Evolutionary conservation across 306 rosid genomes (phyloP).

Genomic region (Cicer bijugum): DNA sequence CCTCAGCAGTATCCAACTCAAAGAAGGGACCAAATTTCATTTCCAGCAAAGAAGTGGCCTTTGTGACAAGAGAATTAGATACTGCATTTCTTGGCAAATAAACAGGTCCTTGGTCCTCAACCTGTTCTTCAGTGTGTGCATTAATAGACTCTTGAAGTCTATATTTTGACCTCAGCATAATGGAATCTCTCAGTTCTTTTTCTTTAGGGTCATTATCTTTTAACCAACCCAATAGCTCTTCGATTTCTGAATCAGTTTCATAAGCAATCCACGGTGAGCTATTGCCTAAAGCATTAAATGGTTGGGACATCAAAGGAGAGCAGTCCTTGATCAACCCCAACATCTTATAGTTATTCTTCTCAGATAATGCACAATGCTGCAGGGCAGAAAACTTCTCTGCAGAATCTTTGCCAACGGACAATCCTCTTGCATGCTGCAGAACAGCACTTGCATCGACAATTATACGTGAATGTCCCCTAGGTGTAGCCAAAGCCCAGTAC

Average conservation of each 20-base stretch:
- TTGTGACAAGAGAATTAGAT: conserved; percentile 62
- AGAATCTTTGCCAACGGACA: conserved; percentile 42
- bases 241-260: conserved; percentile 73
- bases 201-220: conserved; percentile 69
- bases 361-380: conserved; percentile 50
- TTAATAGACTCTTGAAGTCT: conserved; percentile 57
- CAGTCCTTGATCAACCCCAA: conserved; percentile 52
- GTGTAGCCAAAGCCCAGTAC: conserved; percentile 75
- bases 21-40: conserved; percentile 70
- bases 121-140: conserved; percentile 51
- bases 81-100: conserved; percentile 47
- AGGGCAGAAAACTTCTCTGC: conserved; percentile 46
- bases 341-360: conserved; percentile 41
- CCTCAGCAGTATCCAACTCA: conserved; percentile 60
- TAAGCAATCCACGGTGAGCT: conserved; percentile 72
- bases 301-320: conserved; percentile 50
- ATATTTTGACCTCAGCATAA: conserved; percentile 69
- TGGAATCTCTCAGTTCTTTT: conserved; percentile 80
- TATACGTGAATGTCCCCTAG: conserved; percentile 58
- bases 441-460: conserved; percentile 69
- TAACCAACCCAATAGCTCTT: conserved; percentile 74
- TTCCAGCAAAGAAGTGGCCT: conserved; percentile 75
- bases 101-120: conserved; percentile 49
- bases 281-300: conserved; percentile 42
- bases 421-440: conserved; percentile 46